A percentile compares a stretch with the other conserved stretches of the same genome.
phyloP scores from a whole-genome alignment of 1,139 yeast genomes.

The Lodderomyces margitis region DNA sequence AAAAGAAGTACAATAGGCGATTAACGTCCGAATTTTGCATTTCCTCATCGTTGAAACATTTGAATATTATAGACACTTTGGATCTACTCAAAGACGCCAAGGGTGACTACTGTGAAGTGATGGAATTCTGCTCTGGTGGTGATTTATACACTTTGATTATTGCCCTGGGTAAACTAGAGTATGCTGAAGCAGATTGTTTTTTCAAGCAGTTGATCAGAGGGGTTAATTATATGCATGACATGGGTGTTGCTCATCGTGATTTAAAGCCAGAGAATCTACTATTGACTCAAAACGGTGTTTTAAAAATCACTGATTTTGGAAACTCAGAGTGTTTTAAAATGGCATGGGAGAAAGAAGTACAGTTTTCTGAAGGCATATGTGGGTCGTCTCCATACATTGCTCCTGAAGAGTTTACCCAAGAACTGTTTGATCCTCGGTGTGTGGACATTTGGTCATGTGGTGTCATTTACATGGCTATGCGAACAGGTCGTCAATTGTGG shows the following conservation, averaged over 20 bases:
- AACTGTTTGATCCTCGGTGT: constrained; percentile 83
- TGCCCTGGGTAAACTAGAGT: constrained; percentile 80
- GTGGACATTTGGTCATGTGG: constrained; percentile 98
- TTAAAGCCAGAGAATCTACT: constrained; percentile 90
- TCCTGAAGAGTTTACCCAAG: constrained; percentile 81
- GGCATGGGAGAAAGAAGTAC: constrained; percentile 95
- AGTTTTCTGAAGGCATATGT: constrained; percentile 78
- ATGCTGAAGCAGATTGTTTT: constrained; percentile 90
- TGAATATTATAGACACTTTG: constrained; percentile 72
- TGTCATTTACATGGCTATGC: constrained; percentile 96
- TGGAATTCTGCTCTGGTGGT: constrained; percentile 97
- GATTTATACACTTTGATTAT: constrained; percentile 84
- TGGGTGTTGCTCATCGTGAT: constrained; percentile 97
- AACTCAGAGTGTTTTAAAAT: constrained; percentile 92
- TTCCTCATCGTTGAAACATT: constrained; percentile 46
- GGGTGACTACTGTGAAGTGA: constrained; percentile 92
- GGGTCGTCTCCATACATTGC: constrained; percentile 94
- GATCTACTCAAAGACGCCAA: constrained; percentile 87
- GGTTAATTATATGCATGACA: constrained; percentile 91
- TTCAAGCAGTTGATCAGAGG: constrained; percentile 90
- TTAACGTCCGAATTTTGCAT: constrained; percentile 49
- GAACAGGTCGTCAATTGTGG: constrained; percentile 95
- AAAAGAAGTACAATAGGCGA: constrained; percentile 44
- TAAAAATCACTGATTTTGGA: constrained; percentile 94
- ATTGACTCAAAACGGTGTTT: constrained; percentile 71